phyloP scores from a whole-genome alignment of 2,329 filamentous ascomycete genomes.

The Aureobasidium zeae region DNA sequence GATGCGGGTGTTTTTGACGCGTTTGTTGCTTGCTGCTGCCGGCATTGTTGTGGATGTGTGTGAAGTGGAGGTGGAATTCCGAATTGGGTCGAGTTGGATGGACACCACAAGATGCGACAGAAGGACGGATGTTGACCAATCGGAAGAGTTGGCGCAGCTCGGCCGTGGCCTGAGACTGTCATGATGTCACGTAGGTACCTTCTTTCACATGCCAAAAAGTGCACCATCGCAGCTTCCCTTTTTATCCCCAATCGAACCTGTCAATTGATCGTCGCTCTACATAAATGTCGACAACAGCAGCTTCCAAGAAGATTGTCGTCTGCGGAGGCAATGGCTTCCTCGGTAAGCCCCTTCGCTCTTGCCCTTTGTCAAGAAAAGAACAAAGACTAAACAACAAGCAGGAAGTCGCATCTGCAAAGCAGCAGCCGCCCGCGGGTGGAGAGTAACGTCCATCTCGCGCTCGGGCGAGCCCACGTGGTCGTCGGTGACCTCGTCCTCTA shows the following conservation, averaged over 20 bases:
- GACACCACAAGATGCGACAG: no score
- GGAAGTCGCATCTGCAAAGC: constrained; percentile 81
- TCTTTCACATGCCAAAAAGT: no score
- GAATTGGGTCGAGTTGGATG: no score
- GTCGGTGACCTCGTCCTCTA: constrained; percentile 59
- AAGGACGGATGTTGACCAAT: no score
- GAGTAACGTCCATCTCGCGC: constrained; percentile 89
- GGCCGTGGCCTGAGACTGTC: no score
- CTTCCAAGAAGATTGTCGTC: constrained; percentile 72
- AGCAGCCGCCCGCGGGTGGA: constrained; percentile 76
- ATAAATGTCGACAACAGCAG: constrained; percentile 35
- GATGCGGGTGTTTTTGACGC: constrained; percentile 27
- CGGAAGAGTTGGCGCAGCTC: no score
- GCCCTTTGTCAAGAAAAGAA: neutral
- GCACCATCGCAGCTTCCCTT: neutral
- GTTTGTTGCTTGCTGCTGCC: constrained; percentile 28
- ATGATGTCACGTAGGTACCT: no score
- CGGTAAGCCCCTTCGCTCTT: constrained; percentile 37
- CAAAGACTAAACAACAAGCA: constrained; percentile 21
- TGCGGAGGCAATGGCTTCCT: constrained; percentile 92
- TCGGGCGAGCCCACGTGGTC: constrained; percentile 86
- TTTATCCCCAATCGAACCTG: no score
- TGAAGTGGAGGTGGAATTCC: neutral
- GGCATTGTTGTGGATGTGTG: constrained; percentile 23
- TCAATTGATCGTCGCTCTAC: no score